phyloP scores from a whole-genome alignment of 2,329 filamentous ascomycete genomes.

The Alternaria tenuissima region DNA sequence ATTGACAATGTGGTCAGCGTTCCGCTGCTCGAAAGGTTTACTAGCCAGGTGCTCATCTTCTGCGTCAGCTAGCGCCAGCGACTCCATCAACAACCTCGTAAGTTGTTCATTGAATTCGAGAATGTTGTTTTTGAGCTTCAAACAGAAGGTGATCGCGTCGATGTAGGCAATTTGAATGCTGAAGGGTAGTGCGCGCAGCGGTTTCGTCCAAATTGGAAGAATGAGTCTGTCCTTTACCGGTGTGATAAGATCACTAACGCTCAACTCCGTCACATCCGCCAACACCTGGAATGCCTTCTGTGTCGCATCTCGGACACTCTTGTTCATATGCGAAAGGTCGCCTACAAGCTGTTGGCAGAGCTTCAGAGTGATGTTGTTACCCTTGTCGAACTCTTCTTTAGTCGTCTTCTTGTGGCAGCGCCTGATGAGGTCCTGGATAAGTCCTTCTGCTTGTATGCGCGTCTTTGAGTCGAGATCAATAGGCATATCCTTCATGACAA shows the following conservation, averaged over 20 bases:
- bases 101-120: constrained; percentile 91
- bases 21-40: constrained; percentile 88
- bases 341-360: constrained; percentile 86
- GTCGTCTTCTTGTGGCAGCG: constrained; percentile 80
- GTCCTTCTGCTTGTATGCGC: constrained; percentile 80
- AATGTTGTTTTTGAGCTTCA: constrained; percentile 87
- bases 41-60: constrained; percentile 90
- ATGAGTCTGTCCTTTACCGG: constrained; percentile 90
- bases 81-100: constrained; percentile 90
- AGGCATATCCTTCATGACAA: constrained; percentile 98
- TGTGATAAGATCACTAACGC: constrained; percentile 86
- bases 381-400: constrained; percentile 78
- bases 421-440: constrained; percentile 79
- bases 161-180: constrained; percentile 97
- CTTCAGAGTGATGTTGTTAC: constrained; percentile 72
- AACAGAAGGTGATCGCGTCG: constrained; percentile 94
- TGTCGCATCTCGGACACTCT: constrained; percentile 87
- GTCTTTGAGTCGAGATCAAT: constrained; percentile 92
- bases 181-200: constrained; percentile 89
- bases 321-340: constrained; percentile 95
- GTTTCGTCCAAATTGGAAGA: constrained; percentile 94
- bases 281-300: constrained; percentile 82
- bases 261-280: constrained; percentile 76
- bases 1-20: constrained; percentile 92
- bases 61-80: constrained; percentile 90